Percentiles rank a stretch among this genome's conserved stretches.
phyloP scores from a whole-genome alignment of 257 asterid species.

The Solanum acaule region DNA sequence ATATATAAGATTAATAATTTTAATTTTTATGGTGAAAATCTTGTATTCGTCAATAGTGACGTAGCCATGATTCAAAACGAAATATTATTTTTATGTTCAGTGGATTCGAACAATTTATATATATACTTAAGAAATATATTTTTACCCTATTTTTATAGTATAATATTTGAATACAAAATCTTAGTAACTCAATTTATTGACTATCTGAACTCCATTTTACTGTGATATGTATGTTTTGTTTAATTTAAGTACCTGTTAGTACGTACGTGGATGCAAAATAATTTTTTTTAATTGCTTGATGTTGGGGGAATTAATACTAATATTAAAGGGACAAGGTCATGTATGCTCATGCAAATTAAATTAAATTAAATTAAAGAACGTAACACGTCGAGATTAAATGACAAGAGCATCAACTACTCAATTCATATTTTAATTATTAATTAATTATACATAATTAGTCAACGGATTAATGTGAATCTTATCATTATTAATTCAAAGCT shows the following conservation, averaged over 20 bases:
- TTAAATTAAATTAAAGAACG: neutral
- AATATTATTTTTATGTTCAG: neutral
- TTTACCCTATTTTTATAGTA: neutral
- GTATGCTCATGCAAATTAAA: conserved; percentile 25
- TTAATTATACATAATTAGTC: conserved; percentile 1
- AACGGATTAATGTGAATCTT: conserved; percentile 4
- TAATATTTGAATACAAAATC: neutral
- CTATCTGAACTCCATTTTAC: no score
- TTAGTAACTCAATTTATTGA: no score
- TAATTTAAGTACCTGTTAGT: neutral
- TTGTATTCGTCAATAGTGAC: neutral
- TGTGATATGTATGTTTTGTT: neutral
- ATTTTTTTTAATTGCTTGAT: neutral
- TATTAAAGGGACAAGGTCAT: neutral
- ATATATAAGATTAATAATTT: no score
- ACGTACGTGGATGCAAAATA: neutral
- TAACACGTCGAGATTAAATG: neutral
- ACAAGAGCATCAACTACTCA: conserved; percentile 26
- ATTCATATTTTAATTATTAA: neutral
- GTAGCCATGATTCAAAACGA: neutral
- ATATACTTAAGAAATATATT: no score
- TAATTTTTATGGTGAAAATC: no score
- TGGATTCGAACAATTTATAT: neutral
- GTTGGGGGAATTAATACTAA: neutral
- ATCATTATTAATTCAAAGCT: conserved; percentile 16